Evolutionary conservation across 2,329 filamentous ascomycete genomes (phyloP).

Genomic region (Metarhizium guizhouense): DNA sequence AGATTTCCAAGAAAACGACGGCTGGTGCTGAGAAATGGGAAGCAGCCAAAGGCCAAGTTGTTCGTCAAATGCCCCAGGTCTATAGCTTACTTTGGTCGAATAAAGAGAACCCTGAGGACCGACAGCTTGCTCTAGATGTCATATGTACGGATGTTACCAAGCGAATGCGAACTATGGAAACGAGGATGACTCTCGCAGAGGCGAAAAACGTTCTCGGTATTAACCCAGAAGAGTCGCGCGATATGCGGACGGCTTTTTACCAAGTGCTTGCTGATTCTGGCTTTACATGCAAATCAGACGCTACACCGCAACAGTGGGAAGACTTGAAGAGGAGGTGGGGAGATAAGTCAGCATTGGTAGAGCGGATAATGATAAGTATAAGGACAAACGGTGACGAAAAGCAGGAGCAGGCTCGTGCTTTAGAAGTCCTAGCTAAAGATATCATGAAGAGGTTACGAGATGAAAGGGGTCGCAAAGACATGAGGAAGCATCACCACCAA

Average conservation of each 20-base stretch:
- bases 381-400: conserved; percentile 40
- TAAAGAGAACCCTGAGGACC: conserved; percentile 49
- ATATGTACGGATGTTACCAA: conserved; percentile 79
- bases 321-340: conserved; percentile 63
- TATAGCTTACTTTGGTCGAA: conserved; percentile 51
- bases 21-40: conserved; percentile 69
- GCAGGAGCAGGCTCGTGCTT: conserved; percentile 48
- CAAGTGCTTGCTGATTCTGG: conserved; percentile 54
- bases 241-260: conserved; percentile 58
- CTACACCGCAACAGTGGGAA: conserved; percentile 62
- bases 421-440: conserved; percentile 65
- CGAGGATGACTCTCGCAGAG: conserved; percentile 62
- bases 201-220: conserved; percentile 54
- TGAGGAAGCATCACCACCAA: neutral
- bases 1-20: conserved; percentile 66
- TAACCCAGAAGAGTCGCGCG: conserved; percentile 39
- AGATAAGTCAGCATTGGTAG: conserved; percentile 44
- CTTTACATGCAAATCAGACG: conserved; percentile 65
- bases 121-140: conserved; percentile 63
- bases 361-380: conserved; percentile 36
- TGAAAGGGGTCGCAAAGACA: conserved; percentile 49
- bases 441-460: conserved; percentile 70
- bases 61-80: conserved; percentile 56
- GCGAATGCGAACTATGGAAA: conserved; percentile 56
- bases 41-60: conserved; percentile 55